phyloP scores from a whole-genome alignment of 257 asterid genomes.

The Nicotiana benthamiana region DNA sequence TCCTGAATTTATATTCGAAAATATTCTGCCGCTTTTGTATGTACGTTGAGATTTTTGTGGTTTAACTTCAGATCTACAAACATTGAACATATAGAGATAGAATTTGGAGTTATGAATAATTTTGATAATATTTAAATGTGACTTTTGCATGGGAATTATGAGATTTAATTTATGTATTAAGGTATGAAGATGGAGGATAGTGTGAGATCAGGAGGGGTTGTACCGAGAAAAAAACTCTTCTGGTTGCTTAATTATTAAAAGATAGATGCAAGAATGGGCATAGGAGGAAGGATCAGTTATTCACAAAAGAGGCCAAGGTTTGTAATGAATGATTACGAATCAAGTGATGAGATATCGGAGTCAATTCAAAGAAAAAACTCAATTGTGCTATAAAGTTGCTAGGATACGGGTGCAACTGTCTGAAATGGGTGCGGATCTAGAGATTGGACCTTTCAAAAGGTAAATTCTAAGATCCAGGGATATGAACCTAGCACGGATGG shows the following conservation, averaged over 20 bases:
- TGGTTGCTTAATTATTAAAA: slow-evolving; percentile 79
- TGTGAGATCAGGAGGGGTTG: slow-evolving; percentile 60
- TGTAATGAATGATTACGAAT: slow-evolving; percentile 32
- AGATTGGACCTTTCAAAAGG: no score
- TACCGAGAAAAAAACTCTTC: slow-evolving; percentile 71
- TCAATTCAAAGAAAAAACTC: slow-evolving; percentile 38
- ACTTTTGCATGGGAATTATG: slow-evolving; percentile 18
- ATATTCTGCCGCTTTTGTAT: not conserved
- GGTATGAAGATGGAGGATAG: slow-evolving; percentile 49
- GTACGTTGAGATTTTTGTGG: not conserved
- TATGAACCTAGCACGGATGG: no score
- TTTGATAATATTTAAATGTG: slow-evolving; percentile 24
- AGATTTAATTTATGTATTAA: slow-evolving; percentile 16
- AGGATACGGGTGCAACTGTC: no score
- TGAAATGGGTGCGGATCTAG: no score
- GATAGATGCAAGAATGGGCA: slow-evolving; percentile 31
- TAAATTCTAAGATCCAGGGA: no score
- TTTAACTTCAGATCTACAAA: slow-evolving; percentile 54
- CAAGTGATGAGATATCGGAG: slow-evolving; percentile 35
- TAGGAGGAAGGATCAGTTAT: slow-evolving; percentile 17
- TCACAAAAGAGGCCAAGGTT: slow-evolving; percentile 39
- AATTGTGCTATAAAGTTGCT: no score
- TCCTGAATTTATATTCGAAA: not conserved
- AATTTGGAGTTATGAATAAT: slow-evolving; percentile 4
- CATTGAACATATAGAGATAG: slow-evolving; percentile 16